A percentile compares a stretch with the other conserved stretches of the same genome.
phyloP scores from a whole-genome alignment of 176 grass and related monocot genomes.

The Ensete ventricosum region DNA sequence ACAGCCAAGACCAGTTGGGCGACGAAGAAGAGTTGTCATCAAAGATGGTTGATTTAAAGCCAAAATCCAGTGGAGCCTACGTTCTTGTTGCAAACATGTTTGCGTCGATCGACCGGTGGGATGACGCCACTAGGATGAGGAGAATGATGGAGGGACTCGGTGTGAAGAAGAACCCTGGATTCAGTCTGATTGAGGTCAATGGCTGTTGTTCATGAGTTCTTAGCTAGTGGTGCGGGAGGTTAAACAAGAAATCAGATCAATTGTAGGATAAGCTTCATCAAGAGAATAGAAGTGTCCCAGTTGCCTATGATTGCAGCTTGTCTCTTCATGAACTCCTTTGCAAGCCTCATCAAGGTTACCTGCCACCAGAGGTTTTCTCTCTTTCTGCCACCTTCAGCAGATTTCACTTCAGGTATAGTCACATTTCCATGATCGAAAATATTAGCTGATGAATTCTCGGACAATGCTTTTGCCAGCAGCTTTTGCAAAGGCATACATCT shows the following conservation, averaged over 20 bases:
- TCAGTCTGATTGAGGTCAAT: conserved; percentile 18
- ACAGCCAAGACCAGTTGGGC: background rate
- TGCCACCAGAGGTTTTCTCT: background rate
- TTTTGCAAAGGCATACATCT: background rate
- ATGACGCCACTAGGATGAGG: conserved; percentile 15
- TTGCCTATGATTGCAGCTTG: conserved; percentile 64
- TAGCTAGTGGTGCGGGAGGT: background rate
- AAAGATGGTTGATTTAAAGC: conserved; percentile 4
- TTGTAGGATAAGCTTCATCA: conserved; percentile 9
- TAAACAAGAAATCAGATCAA: background rate
- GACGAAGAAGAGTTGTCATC: background rate
- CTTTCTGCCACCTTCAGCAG: background rate
- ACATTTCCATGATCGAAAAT: too few species aligned
- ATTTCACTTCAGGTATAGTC: background rate
- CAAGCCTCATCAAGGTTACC: conserved; percentile 38
- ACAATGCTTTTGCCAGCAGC: background rate
- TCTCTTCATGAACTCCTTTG: conserved; percentile 69
- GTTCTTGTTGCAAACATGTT: conserved; percentile 16
- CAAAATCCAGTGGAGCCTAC: conserved; percentile 11
- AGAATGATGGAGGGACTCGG: conserved; percentile 11
- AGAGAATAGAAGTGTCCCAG: conserved; percentile 30
- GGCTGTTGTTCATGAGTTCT: conserved; percentile 12
- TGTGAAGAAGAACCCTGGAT: conserved; percentile 15
- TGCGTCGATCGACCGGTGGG: conserved; percentile 6
- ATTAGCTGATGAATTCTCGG: background rate